Percentiles rank a stretch among this genome's conserved stretches.
Conservation (phyloP, 371 early-diverging fungal species). For the Gilbertella persicaria region DNA sequence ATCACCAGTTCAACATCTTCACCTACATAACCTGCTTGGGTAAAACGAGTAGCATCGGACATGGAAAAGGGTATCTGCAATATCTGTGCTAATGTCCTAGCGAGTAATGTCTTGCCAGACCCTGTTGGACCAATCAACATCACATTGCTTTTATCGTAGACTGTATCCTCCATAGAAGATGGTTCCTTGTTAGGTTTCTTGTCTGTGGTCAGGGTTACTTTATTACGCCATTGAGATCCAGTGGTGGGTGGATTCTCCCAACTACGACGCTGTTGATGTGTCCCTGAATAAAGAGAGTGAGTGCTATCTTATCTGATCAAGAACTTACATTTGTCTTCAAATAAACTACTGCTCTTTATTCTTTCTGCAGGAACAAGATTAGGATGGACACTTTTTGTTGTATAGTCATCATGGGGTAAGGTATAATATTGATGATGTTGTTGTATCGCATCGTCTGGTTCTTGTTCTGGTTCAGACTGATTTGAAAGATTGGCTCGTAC, state of each 20-base stretch:
- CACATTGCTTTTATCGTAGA: slow-evolving; percentile 89
- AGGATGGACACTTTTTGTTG: slow-evolving; percentile 9
- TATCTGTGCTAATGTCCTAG: slow-evolving; percentile 80
- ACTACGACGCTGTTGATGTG: slow-evolving; percentile 14
- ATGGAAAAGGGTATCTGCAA: slow-evolving; percentile 89
- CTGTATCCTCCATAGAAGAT: slow-evolving; percentile 25
- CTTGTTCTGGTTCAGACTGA: slow-evolving; percentile 25
- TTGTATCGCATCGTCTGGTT: slow-evolving; percentile 1
- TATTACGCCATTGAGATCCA: neutral
- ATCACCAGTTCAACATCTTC: slow-evolving; percentile 93
- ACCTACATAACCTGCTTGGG: slow-evolving; percentile 93
- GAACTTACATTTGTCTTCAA: neutral
- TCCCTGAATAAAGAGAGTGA: neutral
- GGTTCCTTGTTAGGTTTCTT: slow-evolving; percentile 11
- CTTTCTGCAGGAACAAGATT: slow-evolving; percentile 23
- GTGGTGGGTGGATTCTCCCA: slow-evolving; percentile 33
- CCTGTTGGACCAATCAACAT: slow-evolving; percentile 86
- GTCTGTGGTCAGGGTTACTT: slow-evolving; percentile 3
- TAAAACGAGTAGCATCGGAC: slow-evolving; percentile 90
- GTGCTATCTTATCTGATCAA: neutral
- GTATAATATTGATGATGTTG: slow-evolving; percentile 22
- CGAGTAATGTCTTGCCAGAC: slow-evolving; percentile 86
- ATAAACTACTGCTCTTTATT: slow-evolving; percentile 11
- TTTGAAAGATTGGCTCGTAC: slow-evolving; percentile 65
- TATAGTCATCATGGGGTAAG: slow-evolving; percentile 19